Evolutionary conservation across 2,329 filamentous ascomycete genomes (phyloP).

Genomic region (Aureobasidium subglaciale): DNA sequence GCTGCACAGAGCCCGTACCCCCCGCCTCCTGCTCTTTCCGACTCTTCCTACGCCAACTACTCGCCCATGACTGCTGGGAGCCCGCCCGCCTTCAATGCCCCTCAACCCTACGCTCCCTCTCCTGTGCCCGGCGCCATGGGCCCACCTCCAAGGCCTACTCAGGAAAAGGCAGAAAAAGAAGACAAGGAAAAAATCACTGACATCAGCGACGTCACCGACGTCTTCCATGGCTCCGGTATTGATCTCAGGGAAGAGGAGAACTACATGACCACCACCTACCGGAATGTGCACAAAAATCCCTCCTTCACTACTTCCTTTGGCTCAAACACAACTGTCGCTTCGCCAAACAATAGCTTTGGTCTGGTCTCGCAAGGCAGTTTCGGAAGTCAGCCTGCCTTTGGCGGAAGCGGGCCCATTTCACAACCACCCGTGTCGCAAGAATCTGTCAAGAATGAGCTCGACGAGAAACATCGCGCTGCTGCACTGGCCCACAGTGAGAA

Average conservation of each 20-base stretch:
- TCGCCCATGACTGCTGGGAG: conserved; percentile 16
- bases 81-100: conserved; percentile 46
- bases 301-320: conserved; percentile 25
- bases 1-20: conserved; percentile 18
- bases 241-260: conserved; percentile 83
- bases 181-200: conserved; percentile 52
- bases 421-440: conserved; percentile 57
- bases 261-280: conserved; percentile 61
- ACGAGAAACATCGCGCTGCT: conserved; percentile 59
- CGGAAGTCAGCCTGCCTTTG: conserved; percentile 31
- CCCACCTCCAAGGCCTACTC: conserved; percentile 51
- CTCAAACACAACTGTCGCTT: conserved; percentile 27
- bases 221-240: conserved; percentile 76
- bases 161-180: conserved; percentile 45
- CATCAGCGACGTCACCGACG: conserved; percentile 73
- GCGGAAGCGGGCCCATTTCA: conserved; percentile 31
- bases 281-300: conserved; percentile 16
- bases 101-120: conserved; percentile 34
- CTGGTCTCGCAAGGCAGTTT: conserved; percentile 35
- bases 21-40: conserved; percentile 11
- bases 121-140: conserved; percentile 48
- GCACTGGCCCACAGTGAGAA: conserved; percentile 54
- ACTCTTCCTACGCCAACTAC: conserved; percentile 15
- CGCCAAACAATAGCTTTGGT: conserved; percentile 41
- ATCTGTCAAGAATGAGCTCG: conserved; percentile 59